A percentile compares a stretch with the other conserved stretches of the same genome.
Evolutionary conservation across 768 basidiomycete genomes (phyloP).

Genomic region (Suillus subalutaceus): DNA sequence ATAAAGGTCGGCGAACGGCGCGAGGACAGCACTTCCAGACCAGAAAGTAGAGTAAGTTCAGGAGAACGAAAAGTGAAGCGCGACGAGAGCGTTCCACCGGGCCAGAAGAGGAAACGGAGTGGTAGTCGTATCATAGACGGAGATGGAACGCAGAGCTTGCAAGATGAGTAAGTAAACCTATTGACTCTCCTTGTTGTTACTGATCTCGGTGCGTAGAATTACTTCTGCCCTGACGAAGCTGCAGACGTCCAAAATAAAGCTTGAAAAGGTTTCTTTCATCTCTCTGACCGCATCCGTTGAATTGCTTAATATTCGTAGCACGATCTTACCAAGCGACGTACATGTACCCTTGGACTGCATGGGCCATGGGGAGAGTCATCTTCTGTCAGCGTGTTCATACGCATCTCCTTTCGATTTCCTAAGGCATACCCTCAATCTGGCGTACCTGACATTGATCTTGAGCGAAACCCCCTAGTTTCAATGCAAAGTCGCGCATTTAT

Average conservation of each 20-base stretch:
- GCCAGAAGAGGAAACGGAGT: slow-evolving; percentile 45
- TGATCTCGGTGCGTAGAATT: slow-evolving; percentile 49
- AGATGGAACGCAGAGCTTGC: slow-evolving; percentile 53
- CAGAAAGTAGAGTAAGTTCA: slow-evolving; percentile 53
- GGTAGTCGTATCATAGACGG: slow-evolving; percentile 41
- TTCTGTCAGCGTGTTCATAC: slow-evolving; percentile 68
- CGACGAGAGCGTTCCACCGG: slow-evolving; percentile 13
- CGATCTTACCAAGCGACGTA: slow-evolving; percentile 71
- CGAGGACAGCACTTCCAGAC: slow-evolving; percentile 56
- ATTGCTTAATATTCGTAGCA: slow-evolving; percentile 42
- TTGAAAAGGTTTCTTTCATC: slow-evolving; percentile 69
- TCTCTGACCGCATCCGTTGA: not conserved
- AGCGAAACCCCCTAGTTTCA: slow-evolving; percentile 80
- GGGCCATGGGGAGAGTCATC: slow-evolving; percentile 91
- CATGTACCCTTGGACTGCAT: slow-evolving; percentile 83
- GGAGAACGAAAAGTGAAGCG: slow-evolving; percentile 15
- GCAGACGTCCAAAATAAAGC: slow-evolving; percentile 68
- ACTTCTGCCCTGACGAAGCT: slow-evolving; percentile 73
- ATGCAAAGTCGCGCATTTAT: slow-evolving; percentile 78
- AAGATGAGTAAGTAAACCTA: slow-evolving; percentile 64
- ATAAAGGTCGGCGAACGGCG: slow-evolving; percentile 64
- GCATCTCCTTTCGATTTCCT: slow-evolving; percentile 90
- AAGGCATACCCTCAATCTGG: slow-evolving; percentile 74
- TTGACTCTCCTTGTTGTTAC: slow-evolving; percentile 6
- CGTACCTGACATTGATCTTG: slow-evolving; percentile 77